Evolutionary conservation across 2,329 filamentous ascomycete species (phyloP), one percentile per base, ranked within the genome.

Genomic region (Dichotomopilus funicola): DNA sequence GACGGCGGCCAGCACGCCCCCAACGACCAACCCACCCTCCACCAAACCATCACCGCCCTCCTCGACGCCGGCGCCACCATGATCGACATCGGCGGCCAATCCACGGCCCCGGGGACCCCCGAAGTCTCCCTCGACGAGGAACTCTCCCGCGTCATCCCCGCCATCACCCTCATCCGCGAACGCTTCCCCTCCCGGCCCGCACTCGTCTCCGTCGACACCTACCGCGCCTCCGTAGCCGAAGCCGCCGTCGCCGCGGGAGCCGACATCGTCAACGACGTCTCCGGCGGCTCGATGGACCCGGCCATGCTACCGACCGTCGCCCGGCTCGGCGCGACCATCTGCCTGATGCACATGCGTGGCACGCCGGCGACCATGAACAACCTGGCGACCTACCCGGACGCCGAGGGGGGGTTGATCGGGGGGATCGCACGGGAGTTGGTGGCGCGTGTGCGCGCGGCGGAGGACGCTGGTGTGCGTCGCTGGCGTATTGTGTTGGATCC

Each of bases 401-500:
- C 60, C 49, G 72, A 61, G 31, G 60, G 56, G n/a, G 61, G 62
- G 2, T 71, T 95, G 31, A 73, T 92, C 19, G 68, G 76, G 0
- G 82, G 80, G 8, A 77, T 96, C 3, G 82, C 79, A 5, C 63
- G 68, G 1, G 91, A 95, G 71, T 80, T 96, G 5, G 73, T 79
- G 2, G 77, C 73, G 7, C 86, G 91, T 12, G 80, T 97, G 5
- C 74, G 74, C 0, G 88, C 82, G 1, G 94, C 94, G 27, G 79
- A 95, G 70, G 78, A 75, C 11, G 91, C 90, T 0, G 94, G 94
- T 0, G 81, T 99, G 44, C 80, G 89, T 4, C 85, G 91, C 49
- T 99, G 94, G 94, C 88, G 92, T 61, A 95, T 99, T 61, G 85
- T 97, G 37, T 82, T 97, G 1, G 94, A 99, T 68, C 94, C 94